phyloP scores from a whole-genome alignment of 2,329 filamentous ascomycete genomes.

The Aureobasidium mangrovei region DNA sequence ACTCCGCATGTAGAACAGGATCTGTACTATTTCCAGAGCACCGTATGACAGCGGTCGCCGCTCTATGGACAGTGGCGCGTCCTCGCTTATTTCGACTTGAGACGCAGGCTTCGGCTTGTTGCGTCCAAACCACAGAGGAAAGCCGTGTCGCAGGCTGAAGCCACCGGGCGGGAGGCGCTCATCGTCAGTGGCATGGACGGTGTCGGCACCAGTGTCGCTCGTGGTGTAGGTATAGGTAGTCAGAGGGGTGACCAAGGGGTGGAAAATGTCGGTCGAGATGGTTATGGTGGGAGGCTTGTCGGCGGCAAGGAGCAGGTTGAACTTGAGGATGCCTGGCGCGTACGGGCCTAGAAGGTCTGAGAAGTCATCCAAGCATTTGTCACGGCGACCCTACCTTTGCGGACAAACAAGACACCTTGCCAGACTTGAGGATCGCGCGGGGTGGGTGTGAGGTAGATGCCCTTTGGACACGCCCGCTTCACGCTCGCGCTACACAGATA shows the following conservation, averaged over 20 bases:
- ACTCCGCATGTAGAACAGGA: slow-evolving; percentile 73
- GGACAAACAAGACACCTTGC: slow-evolving; percentile 86
- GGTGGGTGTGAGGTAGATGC: slow-evolving; percentile 77
- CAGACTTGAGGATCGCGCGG: slow-evolving; percentile 74
- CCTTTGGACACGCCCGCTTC: slow-evolving; percentile 63
- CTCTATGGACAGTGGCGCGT: background rate
- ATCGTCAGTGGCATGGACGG: slow-evolving; percentile 73
- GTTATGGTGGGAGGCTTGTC: slow-evolving; percentile 71
- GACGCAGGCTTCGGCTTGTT: slow-evolving; percentile 19
- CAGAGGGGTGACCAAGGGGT: slow-evolving; percentile 82
- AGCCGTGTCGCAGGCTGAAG: slow-evolving; percentile 84
- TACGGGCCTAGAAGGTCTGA: slow-evolving; percentile 62
- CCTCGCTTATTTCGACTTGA: background rate
- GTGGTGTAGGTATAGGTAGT: slow-evolving; percentile 94
- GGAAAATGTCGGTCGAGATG: slow-evolving; percentile 89
- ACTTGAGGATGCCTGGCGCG: slow-evolving; percentile 74
- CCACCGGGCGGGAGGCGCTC: slow-evolving; percentile 79
- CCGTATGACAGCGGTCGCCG: background rate
- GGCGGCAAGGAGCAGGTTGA: slow-evolving; percentile 82
- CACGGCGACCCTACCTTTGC: slow-evolving; percentile 54
- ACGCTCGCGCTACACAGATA: slow-evolving; percentile 9
- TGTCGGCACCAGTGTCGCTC: slow-evolving; percentile 63
- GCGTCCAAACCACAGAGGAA: slow-evolving; percentile 73
- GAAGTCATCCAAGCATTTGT: slow-evolving; percentile 8
- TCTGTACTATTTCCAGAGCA: slow-evolving; percentile 35